Base-by-base conservation (phyloP, 257 asterid species). In the Solanum chiquidenum region DNA sequence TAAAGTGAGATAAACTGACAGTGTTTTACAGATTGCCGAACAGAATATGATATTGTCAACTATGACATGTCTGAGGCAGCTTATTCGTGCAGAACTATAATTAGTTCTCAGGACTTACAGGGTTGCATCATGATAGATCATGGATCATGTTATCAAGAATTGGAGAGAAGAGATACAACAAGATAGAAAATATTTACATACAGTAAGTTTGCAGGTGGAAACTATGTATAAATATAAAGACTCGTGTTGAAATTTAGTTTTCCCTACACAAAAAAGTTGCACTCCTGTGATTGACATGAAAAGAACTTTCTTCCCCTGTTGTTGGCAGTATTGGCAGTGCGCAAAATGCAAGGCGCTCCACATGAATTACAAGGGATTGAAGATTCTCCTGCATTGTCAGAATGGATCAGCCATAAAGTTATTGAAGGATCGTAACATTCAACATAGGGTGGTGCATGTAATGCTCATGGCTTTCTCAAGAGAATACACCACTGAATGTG, bases 241-340 rank as follows among this genome's bases (percentile, higher is more conserved):
- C 88, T 49, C 35, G 75, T 79, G 69, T 71, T 9, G 69, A 84
- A 88, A 21, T 84, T 84, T 86, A 90, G 85, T 29, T 89, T 83
- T 82, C 91, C 98, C 14, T 95, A 97, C 99, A 93, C 94, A 86
- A 95, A 97, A 90, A 95, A 95, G 93, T 94, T 92, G 95, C 99
- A 97, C 75, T 91, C 95, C 86, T 92, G 95, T 64, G 93, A 90
- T 89, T 89, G 95, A 87, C 99, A 97, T 79, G 99, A 95, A 90
- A 92, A 97, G 92, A 97, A 97, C 92, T 95, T 95, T 89, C 98
- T 95, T 89, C 99, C 99, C 91, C 98, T 92, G 88, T 97, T 97
- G 79, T 91, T 95, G 16, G 93, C 87, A 86, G 99, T 95, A 88
- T 93, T 95, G 88, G 99, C 98, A 66, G 98, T 95, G 85, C 96